phyloP scores from a whole-genome alignment of 2,329 filamentous ascomycete species.

The Blastomyces gilchristii region DNA sequence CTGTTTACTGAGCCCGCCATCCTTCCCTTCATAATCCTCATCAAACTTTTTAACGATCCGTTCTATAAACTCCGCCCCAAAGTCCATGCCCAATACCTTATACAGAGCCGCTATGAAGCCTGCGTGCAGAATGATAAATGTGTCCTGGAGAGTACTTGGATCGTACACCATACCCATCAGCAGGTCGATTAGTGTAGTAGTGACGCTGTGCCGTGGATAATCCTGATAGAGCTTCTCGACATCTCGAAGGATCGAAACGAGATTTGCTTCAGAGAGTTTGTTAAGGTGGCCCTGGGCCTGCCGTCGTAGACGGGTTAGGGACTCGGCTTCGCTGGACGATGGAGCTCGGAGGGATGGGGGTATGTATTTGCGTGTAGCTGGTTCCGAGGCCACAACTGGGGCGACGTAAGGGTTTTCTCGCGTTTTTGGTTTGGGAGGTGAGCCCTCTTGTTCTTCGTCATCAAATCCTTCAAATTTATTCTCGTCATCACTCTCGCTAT shows the following conservation, averaged over 20 bases:
- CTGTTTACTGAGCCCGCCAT: slow-evolving; percentile 38
- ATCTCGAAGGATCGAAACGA: slow-evolving; percentile 72
- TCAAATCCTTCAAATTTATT: slow-evolving; percentile 29
- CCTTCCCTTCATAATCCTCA: slow-evolving; percentile 45
- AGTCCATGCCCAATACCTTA: slow-evolving; percentile 75
- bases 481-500: slow-evolving; percentile 24
- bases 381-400: slow-evolving; percentile 39
- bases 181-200: slow-evolving; percentile 64
- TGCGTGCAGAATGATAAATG: slow-evolving; percentile 80
- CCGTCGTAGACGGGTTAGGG: slow-evolving; percentile 58
- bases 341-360: slow-evolving; percentile 70
- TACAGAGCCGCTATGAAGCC: slow-evolving; percentile 84
- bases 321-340: slow-evolving; percentile 54
- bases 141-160: slow-evolving; percentile 67
- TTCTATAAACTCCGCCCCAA: slow-evolving; percentile 78
- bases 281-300: slow-evolving; percentile 86
- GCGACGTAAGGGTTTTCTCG: slow-evolving; percentile 84
- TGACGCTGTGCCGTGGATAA: slow-evolving; percentile 80
- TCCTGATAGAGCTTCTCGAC: slow-evolving; percentile 74
- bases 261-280: slow-evolving; percentile 80
- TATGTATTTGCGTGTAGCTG: slow-evolving; percentile 60
- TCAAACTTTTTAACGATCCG: slow-evolving; percentile 67
- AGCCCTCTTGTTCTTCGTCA: slow-evolving; percentile 28
- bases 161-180: slow-evolving; percentile 72
- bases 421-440: slow-evolving; percentile 30